Percentiles rank a stretch among this genome's conserved stretches.
These are phyloP conservation scores for Coleophoma cylindrospora DNA, from an alignment of 2,329 filamentous ascomycete species.

Conservation along the genomic window DNA sequence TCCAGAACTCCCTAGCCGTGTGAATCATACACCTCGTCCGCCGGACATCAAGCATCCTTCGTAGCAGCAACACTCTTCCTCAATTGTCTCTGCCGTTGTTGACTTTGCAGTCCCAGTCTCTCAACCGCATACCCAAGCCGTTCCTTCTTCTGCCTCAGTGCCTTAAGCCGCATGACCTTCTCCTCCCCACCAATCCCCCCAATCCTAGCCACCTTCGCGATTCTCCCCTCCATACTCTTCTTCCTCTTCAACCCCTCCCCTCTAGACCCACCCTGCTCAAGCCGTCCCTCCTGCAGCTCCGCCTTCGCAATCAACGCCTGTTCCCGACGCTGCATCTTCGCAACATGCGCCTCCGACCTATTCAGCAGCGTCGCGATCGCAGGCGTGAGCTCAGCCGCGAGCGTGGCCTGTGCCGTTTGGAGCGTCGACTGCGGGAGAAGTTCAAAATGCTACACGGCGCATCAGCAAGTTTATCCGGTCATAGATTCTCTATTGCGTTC, in stretches of 20 bases:
- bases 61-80: conserved; percentile 65
- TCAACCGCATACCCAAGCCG: conserved; percentile 66
- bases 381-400: conserved; percentile 67
- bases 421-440: conserved; percentile 64
- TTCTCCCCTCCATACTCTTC: conserved; percentile 33
- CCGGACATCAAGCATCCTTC: neutral
- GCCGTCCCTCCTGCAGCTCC: conserved; percentile 60
- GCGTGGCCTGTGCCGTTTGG: conserved; percentile 56
- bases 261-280: conserved; percentile 45
- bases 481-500: neutral
- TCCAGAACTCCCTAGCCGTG: neutral
- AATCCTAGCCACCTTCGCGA: conserved; percentile 16
- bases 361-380: conserved; percentile 60
- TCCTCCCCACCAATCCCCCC: conserved; percentile 15
- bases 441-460: conserved; percentile 59
- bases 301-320: conserved; percentile 59
- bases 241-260: conserved; percentile 30
- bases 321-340: conserved; percentile 62
- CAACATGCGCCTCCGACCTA: conserved; percentile 58
- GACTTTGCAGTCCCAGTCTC: conserved; percentile 60
- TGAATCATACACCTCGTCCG: too few species aligned
- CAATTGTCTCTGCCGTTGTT: conserved; percentile 64
- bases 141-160: conserved; percentile 65
- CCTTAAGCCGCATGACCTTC: conserved; percentile 43
- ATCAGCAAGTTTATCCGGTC: neutral